Percentiles rank a stretch among this genome's conserved stretches.
Conservation (phyloP, 495 filamentous ascomycete genomes). For the Thozetella sp. region DNA sequence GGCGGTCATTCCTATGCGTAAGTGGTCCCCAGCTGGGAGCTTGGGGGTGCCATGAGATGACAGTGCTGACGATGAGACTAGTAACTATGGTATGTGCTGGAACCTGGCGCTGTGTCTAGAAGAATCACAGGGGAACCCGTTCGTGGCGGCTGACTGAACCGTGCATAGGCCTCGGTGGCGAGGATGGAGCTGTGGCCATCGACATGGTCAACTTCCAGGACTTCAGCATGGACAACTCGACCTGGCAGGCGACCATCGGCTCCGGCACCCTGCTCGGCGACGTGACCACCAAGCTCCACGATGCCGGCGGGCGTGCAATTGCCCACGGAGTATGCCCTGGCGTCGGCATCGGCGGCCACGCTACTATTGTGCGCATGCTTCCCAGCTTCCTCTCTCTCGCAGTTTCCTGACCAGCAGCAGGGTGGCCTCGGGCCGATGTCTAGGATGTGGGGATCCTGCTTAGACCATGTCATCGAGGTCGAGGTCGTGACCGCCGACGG, state of each 20-base stretch:
- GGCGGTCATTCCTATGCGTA: slow-evolving; percentile 75
- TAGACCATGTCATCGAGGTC: slow-evolving; percentile 55
- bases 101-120: no score
- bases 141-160: slow-evolving; percentile 19
- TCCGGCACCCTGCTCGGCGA: slow-evolving; percentile 64
- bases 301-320: slow-evolving; percentile 64
- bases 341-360: slow-evolving; percentile 74
- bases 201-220: slow-evolving; percentile 58
- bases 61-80: slow-evolving; percentile 10
- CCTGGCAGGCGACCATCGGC: slow-evolving; percentile 65
- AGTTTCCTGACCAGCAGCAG: slow-evolving; percentile 12
- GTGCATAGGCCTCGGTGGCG: slow-evolving; percentile 47
- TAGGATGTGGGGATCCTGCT: slow-evolving; percentile 55
- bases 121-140: neutral
- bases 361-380: slow-evolving; percentile 48
- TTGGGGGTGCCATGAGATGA: no score
- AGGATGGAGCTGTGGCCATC: slow-evolving; percentile 58
- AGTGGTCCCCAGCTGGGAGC: slow-evolving; percentile 11
- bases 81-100: slow-evolving; percentile 35
- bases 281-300: slow-evolving; percentile 57
- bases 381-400: neutral
- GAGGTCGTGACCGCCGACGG: slow-evolving; percentile 66
- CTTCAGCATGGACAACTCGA: slow-evolving; percentile 53
- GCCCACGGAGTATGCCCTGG: slow-evolving; percentile 67
- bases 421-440: slow-evolving; percentile 55